Base-by-base conservation (phyloP, 805 yeast genomes). In the Jamesozyma piceae region DNA sequence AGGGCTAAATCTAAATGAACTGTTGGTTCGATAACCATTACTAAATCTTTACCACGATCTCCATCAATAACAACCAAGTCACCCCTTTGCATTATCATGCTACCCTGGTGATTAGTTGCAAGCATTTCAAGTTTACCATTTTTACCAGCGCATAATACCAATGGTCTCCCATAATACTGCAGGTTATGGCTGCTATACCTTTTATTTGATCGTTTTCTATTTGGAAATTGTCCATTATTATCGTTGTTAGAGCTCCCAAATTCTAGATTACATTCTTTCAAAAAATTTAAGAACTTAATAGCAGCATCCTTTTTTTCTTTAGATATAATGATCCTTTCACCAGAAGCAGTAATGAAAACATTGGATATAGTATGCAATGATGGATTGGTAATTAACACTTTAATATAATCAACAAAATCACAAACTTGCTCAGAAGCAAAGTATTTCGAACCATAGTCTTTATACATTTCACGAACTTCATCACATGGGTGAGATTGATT, bases 61-160 rank as follows among this genome's bases (percentile, higher is more conserved):
- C 92, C 94, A 64, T 83, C 94, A 44, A 82, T 81, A 18, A 83
- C 76, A 9, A 83, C 82, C 55, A 83, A 69, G 60, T 83, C 92
- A 43, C 74, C 68, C 35, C 74, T 68, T 49, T 69, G 72, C 48
- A 82, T 66, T 41, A 63, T 63, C 39, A 83, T 64, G 52, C 80
- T 82, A 14, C 87, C 75, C 51, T 74, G 76, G 48, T 73, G 73
- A 3, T 87, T 83, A 29, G 78, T 76, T 2, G 86, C 77, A 34
- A 82, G 68, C 28, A 83, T 71, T 60, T 83, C 94, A 51, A 80
- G 68, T 58, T 80, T 78, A 15, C 84, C 83, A 43, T 78, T 74
- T 48, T 78, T 78, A 50, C 77, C 71, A 15, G 77, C 60, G 5
- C 77, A 82, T 26, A 78, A 45, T 11, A 62, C 62, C 38, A 70